phyloP scores from a whole-genome alignment of 1,284 basidiomycete species.

The Boletellus deceptivus region DNA sequence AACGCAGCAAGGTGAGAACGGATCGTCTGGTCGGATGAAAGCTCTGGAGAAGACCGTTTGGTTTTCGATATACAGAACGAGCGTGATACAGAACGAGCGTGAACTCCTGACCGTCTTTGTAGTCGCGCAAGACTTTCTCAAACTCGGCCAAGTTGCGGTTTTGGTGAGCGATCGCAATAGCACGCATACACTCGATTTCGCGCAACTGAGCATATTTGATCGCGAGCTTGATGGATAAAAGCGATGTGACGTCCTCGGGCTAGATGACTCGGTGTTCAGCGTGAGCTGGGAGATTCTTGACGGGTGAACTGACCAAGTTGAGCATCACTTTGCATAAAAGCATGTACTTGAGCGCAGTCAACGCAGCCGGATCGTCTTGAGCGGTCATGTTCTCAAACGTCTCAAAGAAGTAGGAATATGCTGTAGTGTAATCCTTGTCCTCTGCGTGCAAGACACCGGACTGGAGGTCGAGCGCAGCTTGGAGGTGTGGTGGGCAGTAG shows the following conservation, averaged over 20 bases:
- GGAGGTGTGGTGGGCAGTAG: constrained; percentile 93
- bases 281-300: not conserved
- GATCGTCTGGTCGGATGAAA: constrained; percentile 92
- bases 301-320: constrained; percentile 63
- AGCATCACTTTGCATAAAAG: constrained; percentile 98
- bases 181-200: constrained; percentile 94
- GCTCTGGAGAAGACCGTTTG: constrained; percentile 51
- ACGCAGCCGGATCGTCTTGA: constrained; percentile 73
- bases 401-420: constrained; percentile 97
- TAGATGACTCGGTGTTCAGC: constrained; percentile 32
- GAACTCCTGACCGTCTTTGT: constrained; percentile 68
- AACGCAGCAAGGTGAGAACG: constrained; percentile 89
- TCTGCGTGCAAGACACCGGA: constrained; percentile 92
- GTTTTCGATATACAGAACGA: not conserved
- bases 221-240: constrained; percentile 86
- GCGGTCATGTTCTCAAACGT: constrained; percentile 81
- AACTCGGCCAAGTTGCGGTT: constrained; percentile 88
- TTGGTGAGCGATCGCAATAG: constrained; percentile 91
- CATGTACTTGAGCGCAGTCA: constrained; percentile 97
- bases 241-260: constrained; percentile 90
- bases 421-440: constrained; percentile 97
- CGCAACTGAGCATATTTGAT: constrained; percentile 79
- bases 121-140: constrained; percentile 84
- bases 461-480: constrained; percentile 92
- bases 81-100: not conserved